phyloP scores from a whole-genome alignment of 2,329 filamentous ascomycete species.

The Colletotrichum noveboracense region DNA sequence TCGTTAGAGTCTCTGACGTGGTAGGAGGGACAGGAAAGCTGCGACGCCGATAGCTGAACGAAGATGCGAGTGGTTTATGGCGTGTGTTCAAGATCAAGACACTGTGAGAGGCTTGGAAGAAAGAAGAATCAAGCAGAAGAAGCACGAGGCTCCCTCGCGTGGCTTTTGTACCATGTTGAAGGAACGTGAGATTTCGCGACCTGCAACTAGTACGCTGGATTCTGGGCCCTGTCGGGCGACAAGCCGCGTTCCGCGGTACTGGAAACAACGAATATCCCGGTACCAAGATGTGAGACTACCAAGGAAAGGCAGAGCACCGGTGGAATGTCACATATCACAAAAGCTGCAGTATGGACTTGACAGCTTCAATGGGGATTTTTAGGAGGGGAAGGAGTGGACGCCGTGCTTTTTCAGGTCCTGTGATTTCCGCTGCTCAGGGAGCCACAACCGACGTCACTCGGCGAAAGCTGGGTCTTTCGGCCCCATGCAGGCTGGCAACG shows the following conservation, averaged over 20 bases:
- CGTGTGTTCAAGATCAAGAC: not conserved
- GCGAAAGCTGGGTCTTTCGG: not conserved
- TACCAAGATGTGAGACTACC: not conserved
- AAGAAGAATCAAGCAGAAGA: not conserved
- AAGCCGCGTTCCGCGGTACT: constrained; percentile 18
- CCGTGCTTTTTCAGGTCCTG: not conserved
- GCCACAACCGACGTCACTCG: constrained; percentile 10
- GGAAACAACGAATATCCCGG: not conserved
- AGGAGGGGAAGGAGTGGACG: not conserved
- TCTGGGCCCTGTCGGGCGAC: not conserved
- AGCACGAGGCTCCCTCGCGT: not conserved
- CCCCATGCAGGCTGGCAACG: not conserved
- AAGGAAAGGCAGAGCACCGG: not conserved
- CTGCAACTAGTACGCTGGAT: not conserved
- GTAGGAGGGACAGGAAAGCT: not conserved
- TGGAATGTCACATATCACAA: constrained; percentile 12
- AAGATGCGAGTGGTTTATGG: not conserved
- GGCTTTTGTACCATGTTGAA: not conserved
- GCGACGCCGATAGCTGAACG: not conserved
- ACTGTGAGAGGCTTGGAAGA: not conserved
- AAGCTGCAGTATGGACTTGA: not conserved
- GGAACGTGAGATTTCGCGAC: not conserved
- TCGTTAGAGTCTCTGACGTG: not conserved
- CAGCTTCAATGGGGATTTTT: not conserved
- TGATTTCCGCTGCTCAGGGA: not conserved